phyloP scores from a whole-genome alignment of 2,329 filamentous ascomycete species.

The Fusarium torulosum region DNA sequence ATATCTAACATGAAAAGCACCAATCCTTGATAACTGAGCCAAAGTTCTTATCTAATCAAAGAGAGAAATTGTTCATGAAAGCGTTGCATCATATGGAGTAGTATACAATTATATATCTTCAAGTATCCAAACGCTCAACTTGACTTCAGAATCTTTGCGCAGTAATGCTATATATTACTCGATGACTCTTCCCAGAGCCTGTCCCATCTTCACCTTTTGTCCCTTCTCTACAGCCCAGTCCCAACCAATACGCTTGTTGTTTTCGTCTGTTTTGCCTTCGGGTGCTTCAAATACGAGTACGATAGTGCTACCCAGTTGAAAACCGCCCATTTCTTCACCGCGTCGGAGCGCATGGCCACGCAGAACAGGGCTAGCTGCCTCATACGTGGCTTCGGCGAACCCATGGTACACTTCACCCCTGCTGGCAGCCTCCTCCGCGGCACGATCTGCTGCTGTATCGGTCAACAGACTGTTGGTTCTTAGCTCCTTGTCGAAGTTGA shows the following conservation, averaged over 20 bases:
- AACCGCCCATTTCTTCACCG: conserved; percentile 98
- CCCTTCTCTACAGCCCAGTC: conserved; percentile 89
- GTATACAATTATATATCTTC: conserved; percentile 27
- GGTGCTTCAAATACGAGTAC: conserved; percentile 98
- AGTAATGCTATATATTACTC: conserved; percentile 53
- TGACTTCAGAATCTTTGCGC: conserved; percentile 23
- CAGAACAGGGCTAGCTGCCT: conserved; percentile 79
- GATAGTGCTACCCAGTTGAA: conserved; percentile 93
- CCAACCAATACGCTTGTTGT: conserved; percentile 76
- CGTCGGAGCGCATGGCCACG: conserved; percentile 85
- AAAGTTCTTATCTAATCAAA: neutral
- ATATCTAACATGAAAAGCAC: neutral
- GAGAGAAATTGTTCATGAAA: neutral
- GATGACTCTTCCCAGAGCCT: conserved; percentile 83
- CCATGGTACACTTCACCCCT: conserved; percentile 88
- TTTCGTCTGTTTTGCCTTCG: conserved; percentile 65
- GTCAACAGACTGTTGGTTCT: conserved; percentile 93
- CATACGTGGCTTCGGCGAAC: conserved; percentile 92
- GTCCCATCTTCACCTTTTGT: conserved; percentile 87
- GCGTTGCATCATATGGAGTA: neutral
- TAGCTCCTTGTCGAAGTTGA: conserved; percentile 96
- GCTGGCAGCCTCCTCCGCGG: conserved; percentile 81
- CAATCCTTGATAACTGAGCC: neutral
- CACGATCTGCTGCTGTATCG: conserved; percentile 89
- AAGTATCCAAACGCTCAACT: conserved; percentile 29